These are phyloP conservation scores for Cystofilobasidium capitatum DNA, from an alignment of 768 basidiomycete species.

Conservation along the genomic window DNA sequence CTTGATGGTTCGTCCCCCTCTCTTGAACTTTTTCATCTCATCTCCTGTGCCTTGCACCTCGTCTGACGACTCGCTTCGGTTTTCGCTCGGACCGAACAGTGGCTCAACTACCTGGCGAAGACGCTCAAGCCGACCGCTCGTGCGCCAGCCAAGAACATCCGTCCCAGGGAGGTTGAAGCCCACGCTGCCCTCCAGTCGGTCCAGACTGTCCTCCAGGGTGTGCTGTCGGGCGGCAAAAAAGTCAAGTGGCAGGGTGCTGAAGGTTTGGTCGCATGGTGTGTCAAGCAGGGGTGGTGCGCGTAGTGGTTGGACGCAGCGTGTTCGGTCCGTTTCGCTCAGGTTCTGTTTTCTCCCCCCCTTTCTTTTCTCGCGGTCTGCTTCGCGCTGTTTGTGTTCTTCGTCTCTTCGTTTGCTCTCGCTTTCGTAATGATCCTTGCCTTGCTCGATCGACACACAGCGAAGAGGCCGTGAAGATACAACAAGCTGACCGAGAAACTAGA, in stretches of 20 bases:
- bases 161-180: conserved; percentile 14
- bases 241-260: not conserved
- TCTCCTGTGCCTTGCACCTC: not conserved
- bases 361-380: no score
- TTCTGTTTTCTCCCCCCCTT: no score
- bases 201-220: not conserved
- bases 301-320: no score
- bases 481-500: not conserved
- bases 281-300: conserved; percentile 25
- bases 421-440: no score
- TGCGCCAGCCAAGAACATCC: not conserved
- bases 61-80: conserved; percentile 4
- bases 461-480: not conserved
- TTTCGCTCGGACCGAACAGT: conserved; percentile 46
- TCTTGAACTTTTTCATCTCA: not conserved
- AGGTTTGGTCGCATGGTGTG: conserved; percentile 19
- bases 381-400: not conserved
- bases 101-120: conserved; percentile 72
- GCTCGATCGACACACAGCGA: no score
- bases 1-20: conserved; percentile 58
- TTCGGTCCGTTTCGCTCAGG: no score
- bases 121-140: conserved; percentile 45
- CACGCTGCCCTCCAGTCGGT: conserved; percentile 15
- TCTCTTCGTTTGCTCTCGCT: no score
- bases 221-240: not conserved